Conservation (phyloP, 345 rosid genomes). For the Euphorbia tirucalli region DNA sequence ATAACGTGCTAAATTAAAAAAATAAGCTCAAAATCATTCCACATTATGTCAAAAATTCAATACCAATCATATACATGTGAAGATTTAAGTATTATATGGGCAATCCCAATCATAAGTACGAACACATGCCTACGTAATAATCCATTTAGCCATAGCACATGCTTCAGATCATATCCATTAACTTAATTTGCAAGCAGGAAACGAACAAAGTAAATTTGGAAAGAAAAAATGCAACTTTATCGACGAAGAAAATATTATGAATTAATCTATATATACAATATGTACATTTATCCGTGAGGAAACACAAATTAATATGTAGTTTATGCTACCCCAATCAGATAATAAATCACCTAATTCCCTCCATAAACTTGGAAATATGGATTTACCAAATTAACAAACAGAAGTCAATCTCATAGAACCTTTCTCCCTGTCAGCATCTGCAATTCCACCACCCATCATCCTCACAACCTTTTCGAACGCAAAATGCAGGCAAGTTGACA, state of each 20-base stretch:
- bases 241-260: neutral
- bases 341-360: neutral
- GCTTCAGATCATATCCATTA: neutral
- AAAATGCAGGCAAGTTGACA: conserved; percentile 82
- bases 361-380: neutral
- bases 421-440: conserved; percentile 57
- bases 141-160: neutral
- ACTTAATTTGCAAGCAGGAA: neutral
- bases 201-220: neutral
- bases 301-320: neutral
- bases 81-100: too few relatives aligned
- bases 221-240: neutral
- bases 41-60: too few relatives aligned
- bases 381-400: conserved; percentile 39
- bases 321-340: neutral
- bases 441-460: conserved; percentile 32
- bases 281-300: conserved; percentile 11
- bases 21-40: too few relatives aligned
- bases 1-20: neutral
- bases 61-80: too few relatives aligned
- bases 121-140: neutral
- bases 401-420: conserved; percentile 47
- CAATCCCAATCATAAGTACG: too few relatives aligned
- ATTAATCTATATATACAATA: conserved; percentile 9
- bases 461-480: conserved; percentile 71